Evolutionary conservation across 352 stramenopile species (phyloP), one percentile per base, ranked within the genome.

Genomic region (Phytophthora syringae): DNA sequence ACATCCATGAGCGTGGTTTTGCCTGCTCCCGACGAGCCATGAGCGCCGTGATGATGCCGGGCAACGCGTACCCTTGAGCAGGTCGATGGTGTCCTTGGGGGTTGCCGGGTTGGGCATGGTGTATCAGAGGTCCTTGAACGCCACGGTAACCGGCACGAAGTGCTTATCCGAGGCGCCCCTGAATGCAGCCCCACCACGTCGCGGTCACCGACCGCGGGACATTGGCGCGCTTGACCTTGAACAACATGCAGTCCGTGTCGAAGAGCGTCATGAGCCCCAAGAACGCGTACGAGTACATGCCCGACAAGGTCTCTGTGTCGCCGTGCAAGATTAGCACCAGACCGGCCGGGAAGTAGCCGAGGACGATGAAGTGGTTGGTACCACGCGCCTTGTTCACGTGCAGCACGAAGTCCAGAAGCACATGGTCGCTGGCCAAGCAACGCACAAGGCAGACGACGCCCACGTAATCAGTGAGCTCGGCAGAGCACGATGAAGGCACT

Each of bases 231-330:
- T 98, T 98, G 62, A 96, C 97, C 80, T 98, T 98, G 56, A 98
- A 90, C 28, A 98, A 63, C 81, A 98, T 97, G 72, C 92, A 98
- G 51, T 93, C 94, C 40, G 81, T 84, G 47, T 90, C 92, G 54
- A 98, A 98, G 49, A 98, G 88, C 47, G 80, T 97, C 93, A 98
- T 98, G 39, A 98, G 89, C 0, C 88, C 89, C 21, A 98, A 71
- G 78, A 98, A 98, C n/a, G 94, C 90, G 73, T 97, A 98, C 45
- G 90, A 98, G 81, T 98, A 98, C 22, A 98, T 94, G 22, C 94
- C 93, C 50, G 87, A 95, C 12, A 98, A 80, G 25, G 90, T 97
- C 64, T 84, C 92, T 7, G 97, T 95, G 70, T 98, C 88, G 32
- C 92, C 92, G 48, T 97, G 77, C 45, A 98, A 80, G 45, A 97